Evolutionary conservation across 164 flowering plant genomes (phyloP).

Genomic region (Cinnamomum micranthum): DNA sequence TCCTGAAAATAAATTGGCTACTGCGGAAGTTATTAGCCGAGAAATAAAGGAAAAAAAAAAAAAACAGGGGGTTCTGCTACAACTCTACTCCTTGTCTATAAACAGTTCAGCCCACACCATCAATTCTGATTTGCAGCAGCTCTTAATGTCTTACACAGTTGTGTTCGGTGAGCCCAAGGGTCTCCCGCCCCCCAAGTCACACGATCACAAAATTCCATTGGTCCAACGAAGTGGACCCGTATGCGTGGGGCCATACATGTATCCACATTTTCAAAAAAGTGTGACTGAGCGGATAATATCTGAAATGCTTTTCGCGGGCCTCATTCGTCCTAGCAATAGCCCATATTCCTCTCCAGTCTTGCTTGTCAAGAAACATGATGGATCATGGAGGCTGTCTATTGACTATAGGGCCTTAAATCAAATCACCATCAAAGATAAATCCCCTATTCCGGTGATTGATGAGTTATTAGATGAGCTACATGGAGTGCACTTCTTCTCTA

Average conservation of each 20-base stretch:
- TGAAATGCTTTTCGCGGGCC: too few relatives aligned
- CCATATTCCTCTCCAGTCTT: too few relatives aligned
- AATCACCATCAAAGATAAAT: too few relatives aligned
- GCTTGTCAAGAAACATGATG: too few relatives aligned
- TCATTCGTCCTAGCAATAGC: too few relatives aligned
- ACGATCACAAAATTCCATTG: background rate
- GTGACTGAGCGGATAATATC: too few relatives aligned
- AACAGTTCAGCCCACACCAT: background rate
- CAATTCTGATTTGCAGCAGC: background rate
- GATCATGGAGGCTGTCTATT: too few relatives aligned
- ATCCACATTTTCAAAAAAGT: background rate
- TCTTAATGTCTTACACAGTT: background rate
- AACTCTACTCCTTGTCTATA: background rate
- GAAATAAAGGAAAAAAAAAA: background rate
- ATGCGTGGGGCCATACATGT: background rate
- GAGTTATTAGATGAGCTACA: too few relatives aligned
- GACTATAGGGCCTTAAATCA: too few relatives aligned
- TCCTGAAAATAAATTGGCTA: background rate
- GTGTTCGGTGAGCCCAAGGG: conserved; percentile 1
- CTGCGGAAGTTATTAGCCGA: background rate
- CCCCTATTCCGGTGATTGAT: too few relatives aligned
- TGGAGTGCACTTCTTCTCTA: too few relatives aligned
- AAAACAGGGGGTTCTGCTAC: background rate
- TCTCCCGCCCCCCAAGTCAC: background rate
- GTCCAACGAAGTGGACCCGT: background rate